Percentiles rank a stretch among this genome's conserved stretches.
phyloP scores from a whole-genome alignment of 1,284 basidiomycete genomes.

The Ceraceosorus bombacis region DNA sequence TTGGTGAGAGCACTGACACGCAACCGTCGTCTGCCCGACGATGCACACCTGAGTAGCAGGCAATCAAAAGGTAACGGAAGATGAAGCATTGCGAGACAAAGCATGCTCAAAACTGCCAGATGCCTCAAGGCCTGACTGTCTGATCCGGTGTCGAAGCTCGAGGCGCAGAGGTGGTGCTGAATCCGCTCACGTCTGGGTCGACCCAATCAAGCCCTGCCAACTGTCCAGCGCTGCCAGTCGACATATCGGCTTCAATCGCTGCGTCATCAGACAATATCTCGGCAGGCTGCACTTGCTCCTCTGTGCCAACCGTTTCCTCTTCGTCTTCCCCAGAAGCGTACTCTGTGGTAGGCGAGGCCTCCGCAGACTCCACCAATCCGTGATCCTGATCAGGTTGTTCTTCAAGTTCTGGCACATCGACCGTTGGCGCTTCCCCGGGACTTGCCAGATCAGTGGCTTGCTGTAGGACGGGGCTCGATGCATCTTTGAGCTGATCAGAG shows the following conservation, averaged over 20 bases:
- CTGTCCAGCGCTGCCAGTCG: conserved; percentile 12
- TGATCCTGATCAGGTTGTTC: neutral
- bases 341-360: neutral
- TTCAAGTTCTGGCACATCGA: neutral
- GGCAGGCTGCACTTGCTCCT: neutral
- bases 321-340: conserved; percentile 4
- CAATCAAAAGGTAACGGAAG: too few species aligned
- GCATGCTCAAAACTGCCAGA: too few species aligned
- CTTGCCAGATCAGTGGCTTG: too few species aligned
- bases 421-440: too few species aligned
- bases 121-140: too few species aligned
- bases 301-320: neutral
- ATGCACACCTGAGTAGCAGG: too few species aligned
- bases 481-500: too few species aligned
- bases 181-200: conserved; percentile 29
- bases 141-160: too few species aligned
- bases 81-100: too few species aligned
- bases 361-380: neutral
- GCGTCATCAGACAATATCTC: neutral
- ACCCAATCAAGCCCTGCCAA: conserved; percentile 20
- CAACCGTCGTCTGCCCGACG: too few species aligned
- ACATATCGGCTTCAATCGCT: conserved; percentile 1
- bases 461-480: too few species aligned
- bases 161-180: conserved; percentile 8
- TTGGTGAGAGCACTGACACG: too few species aligned